phyloP scores from a whole-genome alignment of 352 stramenopile species.

The Albugo laibachii region DNA sequence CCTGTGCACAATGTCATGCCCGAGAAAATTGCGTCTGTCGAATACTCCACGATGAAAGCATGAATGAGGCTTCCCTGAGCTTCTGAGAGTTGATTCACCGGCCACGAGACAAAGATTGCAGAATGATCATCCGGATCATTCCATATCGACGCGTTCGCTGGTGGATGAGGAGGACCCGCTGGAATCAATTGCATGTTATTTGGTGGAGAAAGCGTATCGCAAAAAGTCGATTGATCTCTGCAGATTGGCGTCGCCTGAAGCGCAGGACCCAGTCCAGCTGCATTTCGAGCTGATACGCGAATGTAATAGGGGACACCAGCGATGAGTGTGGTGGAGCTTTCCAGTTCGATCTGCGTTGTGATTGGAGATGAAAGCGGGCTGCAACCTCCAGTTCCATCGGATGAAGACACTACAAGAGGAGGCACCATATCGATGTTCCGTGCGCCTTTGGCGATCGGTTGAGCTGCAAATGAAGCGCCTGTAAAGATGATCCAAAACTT shows the following conservation, averaged over 20 bases:
- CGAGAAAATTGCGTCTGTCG: slow-evolving; percentile 22
- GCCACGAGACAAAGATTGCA: slow-evolving; percentile 76
- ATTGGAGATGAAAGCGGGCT: slow-evolving; percentile 23
- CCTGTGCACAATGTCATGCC: slow-evolving; percentile 17
- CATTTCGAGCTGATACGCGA: slow-evolving; percentile 77
- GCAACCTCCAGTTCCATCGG: slow-evolving; percentile 37
- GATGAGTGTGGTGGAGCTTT: slow-evolving; percentile 44
- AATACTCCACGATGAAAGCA: slow-evolving; percentile 79
- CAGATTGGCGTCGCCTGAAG: slow-evolving; percentile 20
- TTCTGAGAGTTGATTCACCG: slow-evolving; percentile 5
- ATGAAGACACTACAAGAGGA: slow-evolving; percentile 22
- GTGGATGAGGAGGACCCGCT: slow-evolving; percentile 43
- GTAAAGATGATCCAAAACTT: slow-evolving; percentile 81
- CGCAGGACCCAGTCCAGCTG: slow-evolving; percentile 44
- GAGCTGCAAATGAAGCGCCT: slow-evolving; percentile 35
- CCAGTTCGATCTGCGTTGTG: slow-evolving; percentile 47
- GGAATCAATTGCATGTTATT: slow-evolving; percentile 23
- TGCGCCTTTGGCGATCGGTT: slow-evolving; percentile 5
- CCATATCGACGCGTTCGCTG: slow-evolving; percentile 54
- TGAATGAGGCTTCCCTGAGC: slow-evolving; percentile 43
- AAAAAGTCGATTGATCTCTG: slow-evolving; percentile 12
- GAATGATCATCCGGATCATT: slow-evolving; percentile 59
- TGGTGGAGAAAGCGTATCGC: slow-evolving; percentile 9
- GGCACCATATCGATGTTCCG: slow-evolving; percentile 1
- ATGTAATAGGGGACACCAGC: slow-evolving; percentile 80